Percentiles rank a stretch among this genome's conserved stretches.
phyloP scores from a whole-genome alignment of 179 eudicot genomes.

The Carnegiea gigantea region DNA sequence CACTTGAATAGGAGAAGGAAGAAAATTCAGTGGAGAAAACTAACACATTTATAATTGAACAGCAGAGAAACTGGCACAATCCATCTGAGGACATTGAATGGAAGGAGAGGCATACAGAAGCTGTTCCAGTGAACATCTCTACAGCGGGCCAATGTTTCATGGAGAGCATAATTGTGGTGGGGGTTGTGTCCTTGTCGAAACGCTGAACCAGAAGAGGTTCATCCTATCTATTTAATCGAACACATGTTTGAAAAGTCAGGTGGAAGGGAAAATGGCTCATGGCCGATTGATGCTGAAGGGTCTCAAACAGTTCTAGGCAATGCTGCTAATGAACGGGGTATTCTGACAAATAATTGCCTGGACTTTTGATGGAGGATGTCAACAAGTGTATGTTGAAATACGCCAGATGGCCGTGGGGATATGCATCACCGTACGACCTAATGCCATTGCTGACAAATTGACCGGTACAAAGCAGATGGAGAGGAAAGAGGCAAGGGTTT shows the following conservation, averaged over 20 bases:
- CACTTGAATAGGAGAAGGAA: slow-evolving; percentile 48
- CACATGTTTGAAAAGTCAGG: slow-evolving; percentile 74
- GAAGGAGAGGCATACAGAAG: slow-evolving; percentile 54
- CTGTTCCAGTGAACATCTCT: slow-evolving; percentile 38
- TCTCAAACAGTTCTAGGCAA: slow-evolving; percentile 76
- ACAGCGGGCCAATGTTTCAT: slow-evolving; percentile 56
- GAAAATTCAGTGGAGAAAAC: slow-evolving; percentile 33
- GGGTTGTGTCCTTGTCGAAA: slow-evolving; percentile 60
- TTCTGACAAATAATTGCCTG: slow-evolving; percentile 80
- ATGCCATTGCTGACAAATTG: slow-evolving; percentile 59
- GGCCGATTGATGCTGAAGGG: slow-evolving; percentile 78
- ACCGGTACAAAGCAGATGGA: slow-evolving; percentile 80
- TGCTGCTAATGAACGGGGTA: slow-evolving; percentile 78
- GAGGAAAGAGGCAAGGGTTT: slow-evolving; percentile 70
- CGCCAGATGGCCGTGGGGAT: slow-evolving; percentile 70
- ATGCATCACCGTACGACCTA: slow-evolving; percentile 63
- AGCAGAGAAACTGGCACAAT: slow-evolving; percentile 37
- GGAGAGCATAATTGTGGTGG: slow-evolving; percentile 54
- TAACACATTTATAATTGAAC: slow-evolving; percentile 31
- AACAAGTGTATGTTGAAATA: slow-evolving; percentile 47
- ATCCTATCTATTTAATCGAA: slow-evolving; percentile 67
- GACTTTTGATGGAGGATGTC: slow-evolving; percentile 64
- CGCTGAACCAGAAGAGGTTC: slow-evolving; percentile 38
- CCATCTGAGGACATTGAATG: slow-evolving; percentile 49
- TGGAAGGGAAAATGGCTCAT: slow-evolving; percentile 68